Evolutionary conservation across 2,329 filamentous ascomycete genomes (phyloP).

Genomic region (Penicillium brevicompactum): DNA sequence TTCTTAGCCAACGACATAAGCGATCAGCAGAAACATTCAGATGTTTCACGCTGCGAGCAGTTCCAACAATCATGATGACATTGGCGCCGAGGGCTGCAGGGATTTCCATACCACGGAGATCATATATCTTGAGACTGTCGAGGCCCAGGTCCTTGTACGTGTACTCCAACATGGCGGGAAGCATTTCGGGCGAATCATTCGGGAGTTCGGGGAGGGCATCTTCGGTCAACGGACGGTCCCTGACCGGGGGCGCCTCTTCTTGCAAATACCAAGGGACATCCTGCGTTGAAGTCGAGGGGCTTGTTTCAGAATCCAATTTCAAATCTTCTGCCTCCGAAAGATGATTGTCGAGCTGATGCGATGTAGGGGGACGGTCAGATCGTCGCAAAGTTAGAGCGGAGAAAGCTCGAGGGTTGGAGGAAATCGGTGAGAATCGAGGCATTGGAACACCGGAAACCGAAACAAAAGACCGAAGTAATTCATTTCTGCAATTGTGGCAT

Average conservation of each 20-base stretch:
- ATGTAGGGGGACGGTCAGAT: constrained; percentile 26
- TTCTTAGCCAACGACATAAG: constrained; percentile 83
- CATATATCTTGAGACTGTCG: constrained; percentile 76
- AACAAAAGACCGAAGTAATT: constrained; percentile 32
- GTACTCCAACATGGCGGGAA: constrained; percentile 73
- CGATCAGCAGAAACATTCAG: constrained; percentile 87
- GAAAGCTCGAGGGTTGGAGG: constrained; percentile 26
- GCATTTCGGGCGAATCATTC: constrained; percentile 67
- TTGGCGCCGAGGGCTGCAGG: constrained; percentile 85
- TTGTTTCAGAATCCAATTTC: background rate
- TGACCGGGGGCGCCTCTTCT: constrained; percentile 55
- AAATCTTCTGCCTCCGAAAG: constrained; percentile 12
- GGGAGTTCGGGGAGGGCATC: constrained; percentile 68
- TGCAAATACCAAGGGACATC: constrained; percentile 79
- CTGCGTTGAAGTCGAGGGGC: constrained; percentile 11
- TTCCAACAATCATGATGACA: constrained; percentile 89
- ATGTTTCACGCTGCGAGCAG: constrained; percentile 89
- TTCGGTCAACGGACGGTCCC: constrained; percentile 49
- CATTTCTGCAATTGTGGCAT: constrained; percentile 34
- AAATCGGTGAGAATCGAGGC: constrained; percentile 18
- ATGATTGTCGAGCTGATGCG: constrained; percentile 15
- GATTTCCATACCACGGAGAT: constrained; percentile 81
- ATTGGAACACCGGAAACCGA: constrained; percentile 30
- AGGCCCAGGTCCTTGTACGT: constrained; percentile 83
- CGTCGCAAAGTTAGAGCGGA: constrained; percentile 22